These are phyloP conservation scores for Penicillium sp. DNA, from an alignment of 2,329 filamentous ascomycete genomes.

Conservation along the genomic window DNA sequence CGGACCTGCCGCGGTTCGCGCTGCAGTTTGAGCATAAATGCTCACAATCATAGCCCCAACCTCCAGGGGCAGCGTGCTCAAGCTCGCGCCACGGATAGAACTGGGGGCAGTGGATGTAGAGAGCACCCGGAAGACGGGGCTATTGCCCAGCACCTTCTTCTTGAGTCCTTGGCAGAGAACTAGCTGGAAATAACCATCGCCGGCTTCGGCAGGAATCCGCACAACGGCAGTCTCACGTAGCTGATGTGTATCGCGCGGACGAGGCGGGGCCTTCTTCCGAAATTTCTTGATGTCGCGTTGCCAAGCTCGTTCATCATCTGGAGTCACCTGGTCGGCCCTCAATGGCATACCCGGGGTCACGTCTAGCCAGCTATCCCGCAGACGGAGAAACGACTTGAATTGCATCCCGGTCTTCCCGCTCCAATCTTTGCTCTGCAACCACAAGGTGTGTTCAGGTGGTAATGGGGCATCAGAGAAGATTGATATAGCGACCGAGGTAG, in stretches of 20 bases:
- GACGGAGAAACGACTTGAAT: constrained; percentile 61
- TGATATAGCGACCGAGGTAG: constrained; percentile 63
- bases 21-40: constrained; percentile 42
- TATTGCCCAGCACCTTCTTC: constrained; percentile 61
- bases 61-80: constrained; percentile 65
- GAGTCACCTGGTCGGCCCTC: constrained; percentile 49
- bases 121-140: constrained; percentile 67
- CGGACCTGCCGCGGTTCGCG: constrained; percentile 23
- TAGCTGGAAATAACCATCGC: constrained; percentile 67
- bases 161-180: constrained; percentile 58
- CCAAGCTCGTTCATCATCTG: constrained; percentile 62
- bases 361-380: constrained; percentile 62
- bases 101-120: constrained; percentile 62
- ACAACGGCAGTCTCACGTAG: constrained; percentile 64
- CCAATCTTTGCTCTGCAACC: constrained; percentile 67
- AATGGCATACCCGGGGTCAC: constrained; percentile 60
- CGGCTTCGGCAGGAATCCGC: constrained; percentile 61
- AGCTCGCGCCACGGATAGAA: constrained; percentile 62
- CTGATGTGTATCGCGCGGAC: constrained; percentile 50
- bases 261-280: constrained; percentile 52
- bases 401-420: constrained; percentile 68
- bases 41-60: constrained; percentile 51
- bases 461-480: constrained; percentile 61
- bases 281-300: constrained; percentile 68
- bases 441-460: constrained; percentile 59